Percentiles rank a stretch among this genome's conserved stretches.
These are phyloP conservation scores for Coriaria nepalensis DNA, from an alignment of 306 rosid species.

Conservation along the genomic window DNA sequence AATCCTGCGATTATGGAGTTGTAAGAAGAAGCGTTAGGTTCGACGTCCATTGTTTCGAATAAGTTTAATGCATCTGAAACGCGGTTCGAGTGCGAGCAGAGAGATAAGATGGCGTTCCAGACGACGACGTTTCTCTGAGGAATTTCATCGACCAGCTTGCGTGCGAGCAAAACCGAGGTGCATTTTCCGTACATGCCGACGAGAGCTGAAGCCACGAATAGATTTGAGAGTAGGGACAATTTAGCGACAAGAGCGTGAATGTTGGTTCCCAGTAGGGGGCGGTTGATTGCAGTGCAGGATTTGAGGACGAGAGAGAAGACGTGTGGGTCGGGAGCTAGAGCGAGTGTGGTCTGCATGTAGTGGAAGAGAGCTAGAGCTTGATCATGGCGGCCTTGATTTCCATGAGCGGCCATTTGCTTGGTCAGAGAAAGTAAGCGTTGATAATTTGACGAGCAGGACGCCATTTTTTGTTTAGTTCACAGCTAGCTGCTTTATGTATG, in stretches of 20 bases:
- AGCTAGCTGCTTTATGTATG: no score
- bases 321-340: slow-evolving; percentile 51
- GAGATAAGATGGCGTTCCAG: slow-evolving; percentile 58
- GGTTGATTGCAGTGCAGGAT: slow-evolving; percentile 49
- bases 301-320: slow-evolving; percentile 66
- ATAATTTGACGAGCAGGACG: slow-evolving; percentile 23
- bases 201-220: slow-evolving; percentile 41
- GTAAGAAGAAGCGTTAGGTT: slow-evolving; percentile 40
- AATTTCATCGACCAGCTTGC: slow-evolving; percentile 52
- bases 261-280: slow-evolving; percentile 42
- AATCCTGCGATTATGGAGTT: slow-evolving; percentile 47
- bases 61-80: slow-evolving; percentile 26
- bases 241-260: slow-evolving; percentile 52
- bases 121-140: slow-evolving; percentile 40
- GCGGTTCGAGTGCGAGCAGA: slow-evolving; percentile 21
- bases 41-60: slow-evolving; percentile 35
- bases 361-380: slow-evolving; percentile 45
- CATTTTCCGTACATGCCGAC: slow-evolving; percentile 50
- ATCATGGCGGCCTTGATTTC: slow-evolving; percentile 35
- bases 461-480: slow-evolving; percentile 17
- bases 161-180: slow-evolving; percentile 29
- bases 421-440: slow-evolving; percentile 34
- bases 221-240: slow-evolving; percentile 33
- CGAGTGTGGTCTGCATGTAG: slow-evolving; percentile 42
- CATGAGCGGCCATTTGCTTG: slow-evolving; percentile 35